Evolutionary conservation across 2,329 filamentous ascomycete genomes (phyloP), one percentile per base, ranked within the genome.

Genomic region (Claviceps digitariae): DNA sequence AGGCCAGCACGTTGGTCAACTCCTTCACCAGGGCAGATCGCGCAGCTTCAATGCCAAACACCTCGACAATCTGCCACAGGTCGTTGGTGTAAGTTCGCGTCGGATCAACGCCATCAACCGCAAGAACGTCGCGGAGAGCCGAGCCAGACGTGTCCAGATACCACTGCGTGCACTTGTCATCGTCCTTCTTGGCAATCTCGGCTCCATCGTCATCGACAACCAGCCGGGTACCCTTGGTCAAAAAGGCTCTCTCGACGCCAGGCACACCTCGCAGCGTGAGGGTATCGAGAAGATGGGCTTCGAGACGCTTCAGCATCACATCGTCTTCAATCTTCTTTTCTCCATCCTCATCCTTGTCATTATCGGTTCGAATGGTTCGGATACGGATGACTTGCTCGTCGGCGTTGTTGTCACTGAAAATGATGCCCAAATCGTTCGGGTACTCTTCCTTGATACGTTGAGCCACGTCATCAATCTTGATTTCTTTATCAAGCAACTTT

Each of bases 361-460:
- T 84, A 49, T 81, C 78, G 57, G 81, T 75, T 34, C 76, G 73
- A 57, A 94, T 82, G 62, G 90, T 86, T 58, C 93, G 87, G 59
- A 96, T 86, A 67, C 93, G 93, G 61, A 98, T 89, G 47, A 97
- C 86, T 67, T 94, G 90, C 66, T 94, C 84, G 59, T 96, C 90
- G 10, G 91, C 90, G 68, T 98, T 98, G 75, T 96, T 93, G 69
- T 98, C 93, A 70, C 90, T 95, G 76, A 95, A 95, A 56, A 98
- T 90, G 59, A 98, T 84, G 15, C 89, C 89, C 61, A 97, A 74
- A 68, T 95, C 90, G 57, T 78, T 82, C 21, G 82, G 78, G 65
- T 95, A 98, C 52, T 90, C 84, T 59, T 90, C 82, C 74, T 94
- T 95, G 72, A 98, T 93, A 64, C 83, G 86, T 56, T 79, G 74